A percentile compares a stretch with the other conserved stretches of the same genome.
These are phyloP conservation scores for Diaporthe eres DNA, from an alignment of 2,329 filamentous ascomycete genomes.

Conservation along the genomic window DNA sequence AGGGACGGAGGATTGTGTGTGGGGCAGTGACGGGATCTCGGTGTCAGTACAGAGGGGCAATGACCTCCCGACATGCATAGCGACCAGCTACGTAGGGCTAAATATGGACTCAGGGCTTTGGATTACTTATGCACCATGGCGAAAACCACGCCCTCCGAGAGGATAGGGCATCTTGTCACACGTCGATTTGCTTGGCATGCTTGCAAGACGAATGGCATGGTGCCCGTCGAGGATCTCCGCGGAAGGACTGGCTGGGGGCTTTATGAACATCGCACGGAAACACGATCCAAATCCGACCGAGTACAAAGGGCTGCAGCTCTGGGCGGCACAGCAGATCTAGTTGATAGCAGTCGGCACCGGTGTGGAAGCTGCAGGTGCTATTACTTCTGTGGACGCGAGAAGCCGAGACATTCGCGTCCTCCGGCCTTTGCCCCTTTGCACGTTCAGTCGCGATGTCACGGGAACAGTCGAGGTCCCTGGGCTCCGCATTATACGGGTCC, in stretches of 20 bases:
- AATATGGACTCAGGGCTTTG: neutral
- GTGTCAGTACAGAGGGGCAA: neutral
- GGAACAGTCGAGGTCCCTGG: neutral
- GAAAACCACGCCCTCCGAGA: neutral
- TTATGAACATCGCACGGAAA: neutral
- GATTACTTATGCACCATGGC: neutral
- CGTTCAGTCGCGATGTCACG: constrained; percentile 21
- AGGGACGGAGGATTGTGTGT: constrained; percentile 9
- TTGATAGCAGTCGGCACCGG: neutral
- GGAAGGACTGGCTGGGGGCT: neutral
- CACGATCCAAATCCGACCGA: constrained; percentile 1
- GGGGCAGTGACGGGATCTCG: constrained; percentile 17
- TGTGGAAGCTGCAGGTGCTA: neutral
- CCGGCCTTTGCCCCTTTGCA: neutral
- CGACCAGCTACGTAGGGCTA: neutral
- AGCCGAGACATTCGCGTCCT: constrained; percentile 1
- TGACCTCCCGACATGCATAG: neutral
- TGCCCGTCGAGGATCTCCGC: constrained; percentile 14
- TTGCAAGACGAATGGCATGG: neutral
- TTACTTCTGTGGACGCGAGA: neutral
- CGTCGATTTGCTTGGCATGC: neutral
- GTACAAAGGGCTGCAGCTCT: neutral
- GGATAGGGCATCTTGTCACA: neutral
- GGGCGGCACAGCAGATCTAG: constrained; percentile 6
- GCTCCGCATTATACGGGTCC: neutral